Evolutionary conservation across 208 protist genomes (phyloP), one percentile per base, ranked within the genome.

Genomic region (Crithidia acanthocephali): DNA sequence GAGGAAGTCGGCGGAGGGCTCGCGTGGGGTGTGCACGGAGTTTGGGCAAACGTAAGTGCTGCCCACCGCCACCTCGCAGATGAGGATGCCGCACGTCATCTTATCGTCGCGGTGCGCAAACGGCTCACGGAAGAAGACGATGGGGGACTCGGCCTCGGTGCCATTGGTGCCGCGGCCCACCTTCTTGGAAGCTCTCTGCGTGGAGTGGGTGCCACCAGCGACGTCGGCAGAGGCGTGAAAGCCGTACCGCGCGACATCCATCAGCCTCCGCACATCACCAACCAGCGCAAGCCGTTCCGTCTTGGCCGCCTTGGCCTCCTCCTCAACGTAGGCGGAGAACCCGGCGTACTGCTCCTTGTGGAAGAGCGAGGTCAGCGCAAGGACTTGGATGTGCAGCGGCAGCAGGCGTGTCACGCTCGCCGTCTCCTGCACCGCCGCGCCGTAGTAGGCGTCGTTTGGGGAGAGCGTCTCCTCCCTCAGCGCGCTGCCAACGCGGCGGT

Each of bases 11-110:
- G 47, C 27, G 0, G 78, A 81, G 20, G 59, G 60, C 25, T 78
- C 68, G 7, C 62, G 68, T 18, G 81, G 73, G 13, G 65, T 70
- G 32, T 78, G 81, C 45, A 64, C 51, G 9, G 44, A 35, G 30
- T 64, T 18, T 18, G 74, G 66, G 48, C 69, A 76, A 2, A 63
- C 69, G 64, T 80, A 84, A 25, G 61, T 69, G 32, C 48, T 71
- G 0, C 89, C 89, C 37, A 90, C 73, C 11, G 90, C 79, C 15
- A 94, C 86, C 30, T 94, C 89, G 51, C 89, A 94, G 18, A 94
- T 57, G 22, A 94, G 80, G 33, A 92, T 40, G 25, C 75, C 61
- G 40, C 83, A 87, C 27, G 78, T 64, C 25, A 73, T 63, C 22
- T 52, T 62, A n/a, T 76, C 48, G 7, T 42, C 63, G 77, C 79